These are phyloP conservation scores for Xylaria nigripes DNA, from an alignment of 495 filamentous ascomycete species.

Conservation along the genomic window DNA sequence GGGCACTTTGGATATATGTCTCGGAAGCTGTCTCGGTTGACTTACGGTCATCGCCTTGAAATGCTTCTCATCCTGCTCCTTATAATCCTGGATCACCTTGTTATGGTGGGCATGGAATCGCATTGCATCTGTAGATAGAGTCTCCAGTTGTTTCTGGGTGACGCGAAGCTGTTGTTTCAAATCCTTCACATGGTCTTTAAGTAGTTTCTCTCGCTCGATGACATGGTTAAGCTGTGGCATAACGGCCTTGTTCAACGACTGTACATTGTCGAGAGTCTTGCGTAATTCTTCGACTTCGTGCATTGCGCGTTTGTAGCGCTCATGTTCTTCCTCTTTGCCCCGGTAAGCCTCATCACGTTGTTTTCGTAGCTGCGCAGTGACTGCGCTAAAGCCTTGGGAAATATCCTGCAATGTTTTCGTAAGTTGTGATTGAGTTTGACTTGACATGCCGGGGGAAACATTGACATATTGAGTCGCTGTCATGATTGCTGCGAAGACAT, in stretches of 20 bases:
- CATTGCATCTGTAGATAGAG: not conserved
- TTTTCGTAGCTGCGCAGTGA: slow-evolving; percentile 1
- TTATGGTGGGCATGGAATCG: slow-evolving; percentile 7
- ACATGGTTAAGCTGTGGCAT: slow-evolving; percentile 1
- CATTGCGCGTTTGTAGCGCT: slow-evolving; percentile 5
- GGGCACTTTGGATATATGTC: not conserved
- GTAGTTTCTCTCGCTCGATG: slow-evolving; percentile 1
- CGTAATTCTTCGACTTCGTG: slow-evolving; percentile 2
- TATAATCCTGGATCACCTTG: slow-evolving; percentile 8
- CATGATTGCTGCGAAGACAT: slow-evolving; percentile 10
- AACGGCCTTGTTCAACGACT: slow-evolving; percentile 1
- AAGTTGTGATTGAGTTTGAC: not conserved
- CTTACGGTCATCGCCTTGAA: slow-evolving; percentile 10
- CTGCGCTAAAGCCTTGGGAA: slow-evolving; percentile 6
- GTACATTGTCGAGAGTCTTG: not conserved
- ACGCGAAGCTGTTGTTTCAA: slow-evolving; percentile 5
- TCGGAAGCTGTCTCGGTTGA: not conserved
- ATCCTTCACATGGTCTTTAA: slow-evolving; percentile 8
- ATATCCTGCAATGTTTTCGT: slow-evolving; percentile 3
- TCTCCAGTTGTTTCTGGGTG: slow-evolving; percentile 1
- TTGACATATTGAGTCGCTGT: slow-evolving; percentile 11
- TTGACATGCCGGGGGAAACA: slow-evolving; percentile 4
- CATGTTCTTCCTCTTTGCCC: slow-evolving; percentile 7
- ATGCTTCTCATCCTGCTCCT: slow-evolving; percentile 8
- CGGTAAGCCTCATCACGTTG: slow-evolving; percentile 5